phyloP scores from a whole-genome alignment of 306 rosid genomes.

The Corylus avellana region DNA sequence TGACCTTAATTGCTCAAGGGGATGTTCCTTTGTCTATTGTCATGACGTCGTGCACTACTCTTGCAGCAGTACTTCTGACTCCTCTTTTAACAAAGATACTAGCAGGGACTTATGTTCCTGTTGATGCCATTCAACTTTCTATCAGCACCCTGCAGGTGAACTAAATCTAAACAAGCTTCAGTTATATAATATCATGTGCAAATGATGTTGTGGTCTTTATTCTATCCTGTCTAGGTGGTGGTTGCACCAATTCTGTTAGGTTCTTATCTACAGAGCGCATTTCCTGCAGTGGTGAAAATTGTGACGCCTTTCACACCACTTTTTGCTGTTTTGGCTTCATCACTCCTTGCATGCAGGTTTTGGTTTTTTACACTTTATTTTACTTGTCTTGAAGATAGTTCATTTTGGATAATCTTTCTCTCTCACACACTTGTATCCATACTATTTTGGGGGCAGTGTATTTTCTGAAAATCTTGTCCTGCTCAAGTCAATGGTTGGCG shows the following conservation, averaged over 20 bases:
- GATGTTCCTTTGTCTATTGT: slow-evolving; percentile 53
- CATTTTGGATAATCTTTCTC: background rate
- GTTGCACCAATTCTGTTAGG: slow-evolving; percentile 46
- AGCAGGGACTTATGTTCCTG: slow-evolving; percentile 42
- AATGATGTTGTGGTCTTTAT: background rate
- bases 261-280: slow-evolving; percentile 35
- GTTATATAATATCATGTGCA: background rate
- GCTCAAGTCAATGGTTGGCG: slow-evolving; percentile 30
- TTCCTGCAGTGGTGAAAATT: slow-evolving; percentile 35
- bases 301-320: slow-evolving; percentile 43
- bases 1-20: slow-evolving; percentile 48
- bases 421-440: background rate
- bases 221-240: slow-evolving; percentile 37
- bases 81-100: slow-evolving; percentile 41
- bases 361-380: background rate
- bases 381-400: background rate
- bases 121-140: slow-evolving; percentile 43
- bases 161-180: background rate
- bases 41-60: slow-evolving; percentile 49
- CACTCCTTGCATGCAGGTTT: slow-evolving; percentile 53
- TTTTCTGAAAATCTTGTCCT: slow-evolving; percentile 42
- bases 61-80: slow-evolving; percentile 44
- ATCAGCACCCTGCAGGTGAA: slow-evolving; percentile 48
- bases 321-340: slow-evolving; percentile 43
- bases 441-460: slow-evolving; percentile 31